Base-by-base conservation (phyloP, 1,139 yeast genomes). In the Debaryomycetaceae sp. region DNA sequence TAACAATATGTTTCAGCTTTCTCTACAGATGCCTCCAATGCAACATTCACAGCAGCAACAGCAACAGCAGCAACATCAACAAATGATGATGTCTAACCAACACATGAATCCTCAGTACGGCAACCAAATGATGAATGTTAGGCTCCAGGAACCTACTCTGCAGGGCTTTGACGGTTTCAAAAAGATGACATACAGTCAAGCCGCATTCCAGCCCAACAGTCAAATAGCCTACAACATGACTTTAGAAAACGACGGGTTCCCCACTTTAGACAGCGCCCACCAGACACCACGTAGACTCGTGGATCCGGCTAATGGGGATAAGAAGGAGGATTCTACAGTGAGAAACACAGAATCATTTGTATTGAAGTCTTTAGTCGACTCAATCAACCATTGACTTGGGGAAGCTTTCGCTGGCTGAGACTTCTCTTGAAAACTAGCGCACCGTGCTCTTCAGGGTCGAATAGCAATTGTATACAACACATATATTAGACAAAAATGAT, bases 281-380 rank as follows among this genome's bases (percentile, higher is more conserved):
- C 26, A 22, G 26, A 22, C 26, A 22, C 26, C 26, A 22, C 7
- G 26, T 8, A 22, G 26, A 11, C 26, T 22, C 7, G 26, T 22
- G 7, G 35, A 37, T 24, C 32, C 33, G 6, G 26, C 24, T 9
- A 8, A 5, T 22, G 35, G 9, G 5, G 30, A 30, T n/a, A 24
- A 19, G 22, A 40, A 34, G 7, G 42, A 37, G 17, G 45, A 38
- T 14, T 42, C 42, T 17, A 45, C 41, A 19, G 39, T 33, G 29
- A 19, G 37, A 33, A 36, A 22, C 16, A 63, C 60, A 17, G 73
- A 67, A 43, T 58, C 61, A 39, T 63, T 65, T 48, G 70, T 71
- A 42, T 56, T 70, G 48, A 64, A 69, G 49, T 66, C 73, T 18
- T 63, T 71, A 47, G 75, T 70, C 39, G 75, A 71, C 46, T 70